Base-by-base conservation (phyloP, 805 yeast genomes). In the Kazachstania kunashirensis region DNA sequence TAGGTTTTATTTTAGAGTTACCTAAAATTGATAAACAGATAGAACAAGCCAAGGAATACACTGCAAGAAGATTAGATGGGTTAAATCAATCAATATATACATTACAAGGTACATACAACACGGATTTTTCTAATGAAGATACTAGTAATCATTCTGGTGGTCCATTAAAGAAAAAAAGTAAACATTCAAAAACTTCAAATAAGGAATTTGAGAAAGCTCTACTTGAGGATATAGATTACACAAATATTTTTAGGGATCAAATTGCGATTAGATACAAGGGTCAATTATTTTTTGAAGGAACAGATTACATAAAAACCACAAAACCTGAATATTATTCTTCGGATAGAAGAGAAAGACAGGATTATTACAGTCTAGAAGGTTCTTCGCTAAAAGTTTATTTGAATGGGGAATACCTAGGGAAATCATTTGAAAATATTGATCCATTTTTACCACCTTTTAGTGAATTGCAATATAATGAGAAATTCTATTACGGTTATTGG, bases 221-320 rank as follows among this genome's bases (percentile, higher is more conserved):
- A 20, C 41, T 57, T 11, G 48, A 52, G 33, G 55, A 52, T 26
- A 51, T 53, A 25, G 53, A 53, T 26, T 47, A 48, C 24, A 30
- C 24, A 8, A 79, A 80, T 46, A 64, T 82, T 12, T 58, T 72
- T 2, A 69, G 97, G 38, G 96, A 86, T 50, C 85, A 89, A 49
- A 79, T 83, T 35, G 96, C 96, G 2, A 83, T 92, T 34, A 71
- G 81, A 47, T 85, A 81, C 60, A 83, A 79, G 51, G 78, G 73
- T 39, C 77, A 79, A 33, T 61, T 84, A 19, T 86, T 75, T 60
- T 86, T 77, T 54, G 99, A 92, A 55, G 84, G 80, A 48, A 79
- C 76, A 41, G 96, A 92, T 55, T 59, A 57, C 38, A 48, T 58
- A 9, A 57, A 38, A 42, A 57, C 59, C 14, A 53, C 61, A 14